A percentile compares a stretch with the other conserved stretches of the same genome.
phyloP scores from a whole-genome alignment of 139 green algal genomes.

The Chlamydomonas sp. region DNA sequence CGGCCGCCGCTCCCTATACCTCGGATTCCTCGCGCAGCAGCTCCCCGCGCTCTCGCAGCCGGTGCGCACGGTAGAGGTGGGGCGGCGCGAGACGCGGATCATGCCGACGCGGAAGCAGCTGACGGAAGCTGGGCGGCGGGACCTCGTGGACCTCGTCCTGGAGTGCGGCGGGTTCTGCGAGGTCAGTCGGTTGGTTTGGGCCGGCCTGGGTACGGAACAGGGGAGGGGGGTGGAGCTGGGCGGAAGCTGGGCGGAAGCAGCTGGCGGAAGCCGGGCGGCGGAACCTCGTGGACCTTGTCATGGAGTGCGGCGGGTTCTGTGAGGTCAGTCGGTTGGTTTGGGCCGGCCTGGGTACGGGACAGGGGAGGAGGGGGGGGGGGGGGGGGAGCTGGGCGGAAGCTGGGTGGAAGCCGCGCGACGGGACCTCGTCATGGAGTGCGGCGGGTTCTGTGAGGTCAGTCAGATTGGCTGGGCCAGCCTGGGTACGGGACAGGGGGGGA shows the following conservation, averaged over 20 bases:
- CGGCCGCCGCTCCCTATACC: neutral
- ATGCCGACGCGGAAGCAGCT: constrained; percentile 7
- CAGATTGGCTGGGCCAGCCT: too few relatives aligned
- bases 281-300: constrained; percentile 7
- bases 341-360: too few relatives aligned
- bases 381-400: too few relatives aligned
- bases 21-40: constrained; percentile 5
- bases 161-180: constrained; percentile 13
- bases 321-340: too few relatives aligned
- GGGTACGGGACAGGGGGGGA: too few relatives aligned
- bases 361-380: too few relatives aligned
- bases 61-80: neutral
- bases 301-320: constrained; percentile 13
- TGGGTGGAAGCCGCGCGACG: neutral
- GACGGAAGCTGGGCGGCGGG: neutral
- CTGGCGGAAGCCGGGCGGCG: neutral
- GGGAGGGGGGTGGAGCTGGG: too few relatives aligned
- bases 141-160: constrained; percentile 11
- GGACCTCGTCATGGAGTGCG: constrained; percentile 9
- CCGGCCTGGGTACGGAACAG: too few relatives aligned
- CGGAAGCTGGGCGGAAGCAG: neutral
- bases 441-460: too few relatives aligned
- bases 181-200: too few relatives aligned
- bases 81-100: neutral
- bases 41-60: neutral